Conservation (phyloP, 305 asterid species). For the Fraxinus sp. region DNA sequence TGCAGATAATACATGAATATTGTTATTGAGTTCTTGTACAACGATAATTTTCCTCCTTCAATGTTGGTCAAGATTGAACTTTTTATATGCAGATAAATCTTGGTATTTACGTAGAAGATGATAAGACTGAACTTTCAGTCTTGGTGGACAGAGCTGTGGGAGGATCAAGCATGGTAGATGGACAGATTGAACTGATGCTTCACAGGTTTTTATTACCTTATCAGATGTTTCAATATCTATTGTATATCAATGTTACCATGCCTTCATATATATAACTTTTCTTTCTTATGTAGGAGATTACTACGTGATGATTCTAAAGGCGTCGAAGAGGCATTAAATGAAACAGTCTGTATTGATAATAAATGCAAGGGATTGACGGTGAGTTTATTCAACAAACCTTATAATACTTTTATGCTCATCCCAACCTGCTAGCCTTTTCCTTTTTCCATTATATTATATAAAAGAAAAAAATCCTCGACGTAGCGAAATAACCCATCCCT, state of each 20-base stretch:
- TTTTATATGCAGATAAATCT: constrained; percentile 68
- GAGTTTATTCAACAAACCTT: constrained; percentile 22
- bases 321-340: constrained; percentile 88
- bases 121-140: constrained; percentile 67
- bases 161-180: constrained; percentile 86
- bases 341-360: constrained; percentile 65
- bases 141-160: constrained; percentile 94
- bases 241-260: background rate
- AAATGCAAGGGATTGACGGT: constrained; percentile 76
- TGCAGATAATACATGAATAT: background rate
- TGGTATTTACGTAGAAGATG: constrained; percentile 77
- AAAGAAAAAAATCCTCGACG: background rate
- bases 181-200: constrained; percentile 90
- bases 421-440: background rate
- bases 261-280: background rate
- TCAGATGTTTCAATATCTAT: constrained; percentile 4
- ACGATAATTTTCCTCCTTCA: background rate
- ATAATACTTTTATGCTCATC: background rate
- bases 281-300: constrained; percentile 63
- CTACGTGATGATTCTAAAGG: constrained; percentile 85
- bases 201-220: constrained; percentile 48
- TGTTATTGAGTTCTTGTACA: background rate
- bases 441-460: background rate
- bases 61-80: constrained; percentile 9
- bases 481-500: background rate